Percentiles rank a stretch among this genome's conserved stretches.
Conservation (phyloP, 768 basidiomycete species). For the Leccinum subtestaceum region DNA sequence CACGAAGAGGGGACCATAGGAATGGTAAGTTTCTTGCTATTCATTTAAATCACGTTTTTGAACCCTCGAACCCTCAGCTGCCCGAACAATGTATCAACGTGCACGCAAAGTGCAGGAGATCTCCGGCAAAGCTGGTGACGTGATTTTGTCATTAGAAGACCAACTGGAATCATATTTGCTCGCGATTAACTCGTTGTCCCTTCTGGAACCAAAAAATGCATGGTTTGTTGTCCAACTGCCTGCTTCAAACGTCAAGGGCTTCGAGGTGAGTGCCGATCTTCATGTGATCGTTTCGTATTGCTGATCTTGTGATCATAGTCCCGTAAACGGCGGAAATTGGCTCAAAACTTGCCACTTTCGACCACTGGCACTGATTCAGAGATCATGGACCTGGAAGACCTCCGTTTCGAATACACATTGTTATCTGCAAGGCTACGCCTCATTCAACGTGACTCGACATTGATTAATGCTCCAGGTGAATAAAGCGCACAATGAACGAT, state of each 20-base stretch:
- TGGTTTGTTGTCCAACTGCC: slow-evolving; percentile 75
- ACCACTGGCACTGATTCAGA: slow-evolving; percentile 66
- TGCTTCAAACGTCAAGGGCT: slow-evolving; percentile 43
- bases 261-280: slow-evolving; percentile 38
- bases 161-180: slow-evolving; percentile 80
- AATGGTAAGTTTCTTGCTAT: slow-evolving; percentile 60
- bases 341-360: slow-evolving; percentile 75
- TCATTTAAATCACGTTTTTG: slow-evolving; percentile 14
- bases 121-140: slow-evolving; percentile 33
- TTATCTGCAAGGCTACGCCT: slow-evolving; percentile 78
- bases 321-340: slow-evolving; percentile 68
- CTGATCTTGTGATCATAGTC: slow-evolving; percentile 40
- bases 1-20: slow-evolving; percentile 82
- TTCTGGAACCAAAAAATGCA: slow-evolving; percentile 76
- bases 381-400: slow-evolving; percentile 75
- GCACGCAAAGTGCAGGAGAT: slow-evolving; percentile 69
- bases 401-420: slow-evolving; percentile 74
- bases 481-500: slow-evolving; percentile 6
- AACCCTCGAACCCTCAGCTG: slow-evolving; percentile 53
- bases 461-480: slow-evolving; percentile 66
- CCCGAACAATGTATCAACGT: slow-evolving; percentile 89
- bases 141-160: slow-evolving; percentile 53
- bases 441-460: slow-evolving; percentile 59
- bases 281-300: slow-evolving; percentile 14
- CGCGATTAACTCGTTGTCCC: slow-evolving; percentile 83